Evolutionary conservation across 108 stramenopile genomes (phyloP), one percentile per base, ranked within the genome.

Genomic region (Schizochytrium sp.): DNA sequence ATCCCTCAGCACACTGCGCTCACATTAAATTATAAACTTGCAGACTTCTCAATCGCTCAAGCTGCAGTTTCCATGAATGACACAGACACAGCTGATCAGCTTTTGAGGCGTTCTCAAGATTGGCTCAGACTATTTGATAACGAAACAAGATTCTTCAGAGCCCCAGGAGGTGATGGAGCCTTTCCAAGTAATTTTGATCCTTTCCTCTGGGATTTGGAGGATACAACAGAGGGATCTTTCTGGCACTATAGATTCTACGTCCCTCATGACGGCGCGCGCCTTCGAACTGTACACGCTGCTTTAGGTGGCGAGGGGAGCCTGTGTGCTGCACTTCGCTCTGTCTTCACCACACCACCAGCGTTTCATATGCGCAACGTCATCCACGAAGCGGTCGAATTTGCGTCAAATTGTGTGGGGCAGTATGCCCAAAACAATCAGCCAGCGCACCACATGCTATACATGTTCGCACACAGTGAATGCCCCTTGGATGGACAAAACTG

Each of bases 341-440:
- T 83, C 15, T 17, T 83, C 28, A 55, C 76, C 38, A 53, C 76
- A 55, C 76, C 5, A 10, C 38, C 47, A 5, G 28, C 76, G 15
- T 49, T 83, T 13, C 76, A 49, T n/a, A 83, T 55, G 47, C 0
- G 46, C 46, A 42, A 90, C 17, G 53, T 55, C 50, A 83, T 91
- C 58, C 91, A 91, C 61, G 91, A 91, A 53, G 89, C 87, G 89
- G 61, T 61, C 2, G 91, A 91, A 57, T 90, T 91, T 89, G 17
- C 87, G 2, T 64, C 87, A 3, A 46, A 89, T 19, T 89, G 72
- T 41, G 87, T 90, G 61, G 91, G 89, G 46, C 91, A 88, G 57
- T 91, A 91, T 56, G 91, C 89, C n/a, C 91, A 91, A 56, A 91
- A 90, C 89, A 91, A 91, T 61, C 91, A 91, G 89, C 91, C 91